Conservation (phyloP, 805 yeast genomes). For the Candida pseudoglaebosa region DNA sequence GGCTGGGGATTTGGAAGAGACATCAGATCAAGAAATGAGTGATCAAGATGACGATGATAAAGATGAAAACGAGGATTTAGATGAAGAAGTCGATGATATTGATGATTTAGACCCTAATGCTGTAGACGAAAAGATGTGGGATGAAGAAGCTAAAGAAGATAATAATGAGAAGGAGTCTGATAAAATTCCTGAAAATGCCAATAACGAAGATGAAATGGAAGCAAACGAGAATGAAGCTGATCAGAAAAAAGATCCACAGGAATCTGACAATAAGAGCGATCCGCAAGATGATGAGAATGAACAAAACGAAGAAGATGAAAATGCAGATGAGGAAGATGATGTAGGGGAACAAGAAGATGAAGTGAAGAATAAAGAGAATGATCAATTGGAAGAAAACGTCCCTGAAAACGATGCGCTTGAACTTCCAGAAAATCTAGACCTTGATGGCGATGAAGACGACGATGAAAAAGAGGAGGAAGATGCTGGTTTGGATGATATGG, state of each 20-base stretch:
- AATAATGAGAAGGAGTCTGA: constrained; percentile 83
- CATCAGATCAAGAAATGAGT: constrained; percentile 60
- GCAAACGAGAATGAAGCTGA: constrained; percentile 43
- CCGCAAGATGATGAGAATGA: constrained; percentile 42
- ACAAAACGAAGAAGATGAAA: constrained; percentile 44
- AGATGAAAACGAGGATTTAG: constrained; percentile 60
- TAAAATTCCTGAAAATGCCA: constrained; percentile 53
- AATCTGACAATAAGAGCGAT: constrained; percentile 27
- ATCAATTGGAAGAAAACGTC: constrained; percentile 66
- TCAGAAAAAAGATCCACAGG: constrained; percentile 22
- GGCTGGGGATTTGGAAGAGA: constrained; percentile 89
- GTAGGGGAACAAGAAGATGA: constrained; percentile 82
- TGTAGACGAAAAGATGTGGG: constrained; percentile 97
- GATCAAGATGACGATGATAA: constrained; percentile 52
- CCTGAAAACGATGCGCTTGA: constrained; percentile 87
- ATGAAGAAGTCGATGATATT: constrained; percentile 84
- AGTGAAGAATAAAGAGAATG: constrained; percentile 63
- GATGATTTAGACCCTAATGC: constrained; percentile 93
- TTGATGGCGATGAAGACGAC: constrained; percentile 72
- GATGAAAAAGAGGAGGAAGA: constrained; percentile 44
- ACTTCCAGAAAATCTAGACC: constrained; percentile 85
- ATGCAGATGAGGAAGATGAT: constrained; percentile 60
- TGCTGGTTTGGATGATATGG: constrained; percentile 28
- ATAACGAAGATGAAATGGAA: constrained; percentile 48
- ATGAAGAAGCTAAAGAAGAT: constrained; percentile 77